Conservation (phyloP, 164 flowering plant species). For the Magnolia sinica region DNA sequence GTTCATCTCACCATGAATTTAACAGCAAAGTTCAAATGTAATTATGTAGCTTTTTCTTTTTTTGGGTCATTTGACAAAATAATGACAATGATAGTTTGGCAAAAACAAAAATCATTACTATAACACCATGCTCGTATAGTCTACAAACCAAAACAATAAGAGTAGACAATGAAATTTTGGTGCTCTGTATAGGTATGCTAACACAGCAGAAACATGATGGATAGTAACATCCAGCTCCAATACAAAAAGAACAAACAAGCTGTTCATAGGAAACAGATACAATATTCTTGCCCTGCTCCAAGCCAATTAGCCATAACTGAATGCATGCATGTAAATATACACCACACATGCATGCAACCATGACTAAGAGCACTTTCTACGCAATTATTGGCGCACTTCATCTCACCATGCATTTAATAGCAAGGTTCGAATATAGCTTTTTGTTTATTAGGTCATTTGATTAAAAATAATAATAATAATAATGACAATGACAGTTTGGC, state of each 20-base stretch:
- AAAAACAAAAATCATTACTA: not conserved
- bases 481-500: not conserved
- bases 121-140: slow-evolving; percentile 22
- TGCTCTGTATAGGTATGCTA: not conserved
- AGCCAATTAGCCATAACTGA: not conserved
- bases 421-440: not conserved
- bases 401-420: not conserved
- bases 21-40: not conserved
- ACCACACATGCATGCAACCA: not conserved
- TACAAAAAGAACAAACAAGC: not conserved
- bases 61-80: not conserved
- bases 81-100: not conserved
- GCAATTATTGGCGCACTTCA: not conserved
- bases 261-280: not conserved
- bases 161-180: slow-evolving; percentile 13
- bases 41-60: not conserved
- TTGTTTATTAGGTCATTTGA: not conserved
- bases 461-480: not conserved
- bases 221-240: not conserved
- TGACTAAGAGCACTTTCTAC: too few species aligned
- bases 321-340: not conserved
- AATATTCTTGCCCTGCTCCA: too few species aligned
- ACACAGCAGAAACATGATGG: not conserved
- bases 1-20: not conserved
- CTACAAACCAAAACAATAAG: slow-evolving; percentile 5